These are phyloP conservation scores for Psilocybe azurescens DNA, from an alignment of 768 basidiomycete genomes.

Conservation along the genomic window DNA sequence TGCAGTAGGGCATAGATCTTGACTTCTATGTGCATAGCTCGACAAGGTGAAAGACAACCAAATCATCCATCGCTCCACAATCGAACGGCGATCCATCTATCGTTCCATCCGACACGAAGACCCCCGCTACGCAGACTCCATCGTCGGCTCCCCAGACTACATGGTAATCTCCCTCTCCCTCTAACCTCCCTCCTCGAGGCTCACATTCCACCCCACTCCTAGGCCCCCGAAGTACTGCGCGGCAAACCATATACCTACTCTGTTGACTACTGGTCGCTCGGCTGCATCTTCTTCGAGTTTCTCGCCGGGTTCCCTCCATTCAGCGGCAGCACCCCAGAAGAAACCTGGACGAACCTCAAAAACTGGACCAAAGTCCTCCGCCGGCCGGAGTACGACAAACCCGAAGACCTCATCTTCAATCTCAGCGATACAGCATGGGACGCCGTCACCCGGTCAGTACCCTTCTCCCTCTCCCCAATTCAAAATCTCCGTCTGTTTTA, in stretches of 20 bases:
- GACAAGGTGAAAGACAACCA: constrained; percentile 97
- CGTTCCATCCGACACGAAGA: constrained; percentile 90
- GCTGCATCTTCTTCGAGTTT: constrained; percentile 98
- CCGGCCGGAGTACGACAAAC: constrained; percentile 94
- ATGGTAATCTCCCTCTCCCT: constrained; percentile 61
- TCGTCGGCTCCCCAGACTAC: constrained; percentile 98
- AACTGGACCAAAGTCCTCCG: constrained; percentile 94
- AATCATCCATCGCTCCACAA: constrained; percentile 86
- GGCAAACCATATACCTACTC: constrained; percentile 95
- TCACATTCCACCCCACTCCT: not conserved
- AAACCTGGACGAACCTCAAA: constrained; percentile 99
- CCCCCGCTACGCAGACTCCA: constrained; percentile 93
- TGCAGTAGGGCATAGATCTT: not conserved
- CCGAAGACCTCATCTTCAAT: constrained; percentile 97
- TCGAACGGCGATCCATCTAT: constrained; percentile 96
- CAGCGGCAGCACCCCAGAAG: constrained; percentile 94
- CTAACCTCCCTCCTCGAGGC: not conserved
- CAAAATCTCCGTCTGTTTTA: not conserved
- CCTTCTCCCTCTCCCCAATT: no score
- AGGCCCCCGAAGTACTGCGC: constrained; percentile 89
- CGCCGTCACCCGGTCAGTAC: constrained; percentile 78
- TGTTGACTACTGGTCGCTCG: constrained; percentile 98
- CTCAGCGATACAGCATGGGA: constrained; percentile 94
- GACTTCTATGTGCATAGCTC: constrained; percentile 53
- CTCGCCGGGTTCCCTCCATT: constrained; percentile 98